These are phyloP conservation scores for Chalciporus piperatus DNA, from an alignment of 768 basidiomycete genomes.

Conservation along the genomic window DNA sequence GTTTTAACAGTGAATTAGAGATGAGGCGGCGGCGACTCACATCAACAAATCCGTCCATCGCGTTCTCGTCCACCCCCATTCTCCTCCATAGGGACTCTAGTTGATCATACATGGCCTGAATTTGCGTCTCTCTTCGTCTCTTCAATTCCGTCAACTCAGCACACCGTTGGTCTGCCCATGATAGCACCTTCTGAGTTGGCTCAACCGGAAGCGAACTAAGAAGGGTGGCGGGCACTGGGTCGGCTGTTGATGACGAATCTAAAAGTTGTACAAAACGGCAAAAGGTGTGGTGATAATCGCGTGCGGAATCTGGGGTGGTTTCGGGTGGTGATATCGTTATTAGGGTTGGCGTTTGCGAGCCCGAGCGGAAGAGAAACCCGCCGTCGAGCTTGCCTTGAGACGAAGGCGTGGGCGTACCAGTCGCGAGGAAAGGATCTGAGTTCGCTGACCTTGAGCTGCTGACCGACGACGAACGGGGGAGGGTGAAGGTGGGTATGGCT, in stretches of 20 bases:
- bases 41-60: slow-evolving; percentile 94
- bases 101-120: slow-evolving; percentile 93
- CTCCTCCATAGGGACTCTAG: slow-evolving; percentile 89
- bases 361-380: slow-evolving; percentile 35
- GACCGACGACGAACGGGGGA: slow-evolving; percentile 45
- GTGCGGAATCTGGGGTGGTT: slow-evolving; percentile 8
- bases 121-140: slow-evolving; percentile 70
- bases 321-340: slow-evolving; percentile 8
- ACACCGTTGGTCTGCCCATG: slow-evolving; percentile 62
- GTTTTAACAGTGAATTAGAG: neutral
- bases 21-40: slow-evolving; percentile 19
- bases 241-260: slow-evolving; percentile 36
- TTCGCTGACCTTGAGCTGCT: slow-evolving; percentile 17
- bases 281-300: slow-evolving; percentile 57
- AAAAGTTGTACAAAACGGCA: slow-evolving; percentile 59
- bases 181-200: slow-evolving; percentile 70
- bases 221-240: slow-evolving; percentile 20
- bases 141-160: slow-evolving; percentile 70
- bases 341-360: slow-evolving; percentile 13
- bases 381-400: slow-evolving; percentile 36
- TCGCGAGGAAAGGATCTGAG: slow-evolving; percentile 27
- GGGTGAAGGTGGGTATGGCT: slow-evolving; percentile 34
- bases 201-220: slow-evolving; percentile 52
- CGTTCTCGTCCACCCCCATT: slow-evolving; percentile 72
- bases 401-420: slow-evolving; percentile 47